Conservation (phyloP, 2,329 filamentous ascomycete species). For the Pseudogymnoascus sp. region DNA sequence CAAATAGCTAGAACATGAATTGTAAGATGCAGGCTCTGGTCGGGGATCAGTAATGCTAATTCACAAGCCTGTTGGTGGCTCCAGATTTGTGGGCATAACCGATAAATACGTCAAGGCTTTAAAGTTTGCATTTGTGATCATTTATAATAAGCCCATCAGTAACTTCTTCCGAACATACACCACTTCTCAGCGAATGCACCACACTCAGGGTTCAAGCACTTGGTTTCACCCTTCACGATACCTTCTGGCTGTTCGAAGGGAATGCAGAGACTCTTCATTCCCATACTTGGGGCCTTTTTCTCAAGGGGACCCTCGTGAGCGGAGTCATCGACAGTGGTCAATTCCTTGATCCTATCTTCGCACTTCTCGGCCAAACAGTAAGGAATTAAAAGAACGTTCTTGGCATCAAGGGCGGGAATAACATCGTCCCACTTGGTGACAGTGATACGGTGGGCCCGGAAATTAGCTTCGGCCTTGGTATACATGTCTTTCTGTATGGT, state of each 20-base stretch:
- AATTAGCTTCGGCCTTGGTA: conserved; percentile 65
- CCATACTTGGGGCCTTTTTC: conserved; percentile 61
- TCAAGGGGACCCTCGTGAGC: conserved; percentile 29
- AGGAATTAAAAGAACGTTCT: conserved; percentile 89
- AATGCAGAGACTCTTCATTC: conserved; percentile 70
- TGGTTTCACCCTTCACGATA: conserved; percentile 71
- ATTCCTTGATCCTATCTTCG: conserved; percentile 91
- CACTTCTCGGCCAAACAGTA: conserved; percentile 77
- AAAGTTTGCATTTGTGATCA: background rate
- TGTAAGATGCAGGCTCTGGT: background rate
- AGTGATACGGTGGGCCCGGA: conserved; percentile 71
- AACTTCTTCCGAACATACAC: conserved; percentile 80
- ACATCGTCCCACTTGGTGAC: conserved; percentile 89
- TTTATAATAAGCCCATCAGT: conserved; percentile 17
- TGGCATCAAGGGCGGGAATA: conserved; percentile 78
- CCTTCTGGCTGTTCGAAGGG: conserved; percentile 82
- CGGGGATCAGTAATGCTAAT: background rate
- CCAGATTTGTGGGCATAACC: background rate
- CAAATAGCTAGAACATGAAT: background rate
- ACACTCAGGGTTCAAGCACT: conserved; percentile 89
- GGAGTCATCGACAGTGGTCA: conserved; percentile 67
- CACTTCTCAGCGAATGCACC: conserved; percentile 68
- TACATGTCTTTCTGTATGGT: conserved; percentile 82
- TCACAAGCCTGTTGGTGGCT: background rate
- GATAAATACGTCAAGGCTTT: background rate